Percentiles rank a stretch among this genome's conserved stretches.
These are phyloP conservation scores for Ganoderma multipileum DNA, from an alignment of 1,284 basidiomycete genomes.

Conservation along the genomic window DNA sequence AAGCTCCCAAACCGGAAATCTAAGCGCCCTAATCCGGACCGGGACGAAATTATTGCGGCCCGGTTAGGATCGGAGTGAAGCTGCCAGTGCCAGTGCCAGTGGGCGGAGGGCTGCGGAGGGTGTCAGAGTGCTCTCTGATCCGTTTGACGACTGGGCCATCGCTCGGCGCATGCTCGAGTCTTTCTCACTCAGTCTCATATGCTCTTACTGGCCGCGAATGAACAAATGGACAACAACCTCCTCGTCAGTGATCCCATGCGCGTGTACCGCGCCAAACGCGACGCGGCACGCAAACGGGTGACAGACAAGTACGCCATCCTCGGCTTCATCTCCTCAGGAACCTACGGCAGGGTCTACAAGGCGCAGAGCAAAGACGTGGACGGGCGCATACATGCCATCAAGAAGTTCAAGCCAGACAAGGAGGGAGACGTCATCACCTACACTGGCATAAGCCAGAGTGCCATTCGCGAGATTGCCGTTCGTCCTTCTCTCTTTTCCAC, in stretches of 20 bases:
- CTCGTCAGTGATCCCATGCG: slow-evolving; percentile 73
- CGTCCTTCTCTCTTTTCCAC: slow-evolving; percentile 39
- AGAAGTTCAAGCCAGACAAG: slow-evolving; percentile 99
- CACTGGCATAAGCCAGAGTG: slow-evolving; percentile 97
- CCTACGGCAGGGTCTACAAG: slow-evolving; percentile 98
- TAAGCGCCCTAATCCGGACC: not conserved
- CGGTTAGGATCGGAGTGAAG: too few relatives aligned
- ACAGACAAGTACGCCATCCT: slow-evolving; percentile 89
- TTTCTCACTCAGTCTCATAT: not conserved
- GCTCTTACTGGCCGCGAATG: slow-evolving; percentile 16
- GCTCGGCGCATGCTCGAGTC: not conserved
- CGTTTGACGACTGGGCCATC: not conserved
- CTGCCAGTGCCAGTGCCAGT: too few relatives aligned
- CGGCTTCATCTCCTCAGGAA: slow-evolving; percentile 98
- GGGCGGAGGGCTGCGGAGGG: too few relatives aligned
- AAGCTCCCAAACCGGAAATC: not conserved
- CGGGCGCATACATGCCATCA: slow-evolving; percentile 88
- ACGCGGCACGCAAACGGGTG: slow-evolving; percentile 71
- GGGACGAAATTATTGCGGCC: not conserved
- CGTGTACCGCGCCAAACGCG: slow-evolving; percentile 82
- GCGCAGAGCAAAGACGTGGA: slow-evolving; percentile 80
- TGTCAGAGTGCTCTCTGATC: too few relatives aligned
- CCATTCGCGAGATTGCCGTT: slow-evolving; percentile 94
- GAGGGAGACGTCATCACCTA: slow-evolving; percentile 94
- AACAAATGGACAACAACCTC: slow-evolving; percentile 28